A percentile compares a stretch with the other conserved stretches of the same genome.
Evolutionary conservation across 1,139 yeast genomes (phyloP).

Genomic region (Kluyveromyces sp.): DNA sequence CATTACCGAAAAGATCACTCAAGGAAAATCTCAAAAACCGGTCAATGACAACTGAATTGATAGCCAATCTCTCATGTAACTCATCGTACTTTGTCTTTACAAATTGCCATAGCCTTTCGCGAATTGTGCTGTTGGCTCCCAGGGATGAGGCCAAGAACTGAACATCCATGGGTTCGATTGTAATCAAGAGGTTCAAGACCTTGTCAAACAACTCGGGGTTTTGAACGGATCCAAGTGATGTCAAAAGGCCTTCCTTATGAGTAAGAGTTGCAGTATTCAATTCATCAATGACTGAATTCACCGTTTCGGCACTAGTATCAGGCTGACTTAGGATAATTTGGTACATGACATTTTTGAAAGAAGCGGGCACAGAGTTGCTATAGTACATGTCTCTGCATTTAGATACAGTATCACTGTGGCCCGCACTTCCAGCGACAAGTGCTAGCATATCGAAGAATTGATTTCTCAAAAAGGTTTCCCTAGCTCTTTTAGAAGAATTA

Average conservation of each 20-base stretch:
- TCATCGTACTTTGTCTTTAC: constrained; percentile 48
- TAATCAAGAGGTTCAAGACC: constrained; percentile 21
- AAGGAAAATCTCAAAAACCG: constrained; percentile 53
- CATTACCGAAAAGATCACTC: constrained; percentile 40
- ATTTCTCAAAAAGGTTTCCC: constrained; percentile 39
- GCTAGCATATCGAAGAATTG: constrained; percentile 50
- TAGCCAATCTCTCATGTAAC: constrained; percentile 42
- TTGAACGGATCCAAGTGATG: constrained; percentile 52
- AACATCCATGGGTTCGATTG: constrained; percentile 53
- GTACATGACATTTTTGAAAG: constrained; percentile 46
- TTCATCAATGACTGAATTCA: constrained; percentile 43
- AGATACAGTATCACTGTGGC: constrained; percentile 42
- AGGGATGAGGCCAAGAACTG: constrained; percentile 52
- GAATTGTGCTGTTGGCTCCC: constrained; percentile 44
- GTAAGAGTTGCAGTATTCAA: constrained; percentile 57
- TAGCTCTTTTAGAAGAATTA: constrained; percentile 4
- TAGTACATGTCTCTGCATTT: constrained; percentile 41
- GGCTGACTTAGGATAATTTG: constrained; percentile 40
- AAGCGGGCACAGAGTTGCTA: constrained; percentile 35
- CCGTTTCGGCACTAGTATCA: constrained; percentile 40
- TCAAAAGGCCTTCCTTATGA: constrained; percentile 58
- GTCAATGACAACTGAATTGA: constrained; percentile 57
- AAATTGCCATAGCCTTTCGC: constrained; percentile 48
- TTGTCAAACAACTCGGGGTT: constrained; percentile 32
- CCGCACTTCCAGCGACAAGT: constrained; percentile 44